Percentiles rank a stretch among this genome's conserved stretches.
These are phyloP conservation scores for Gaultheria prostrata DNA, from an alignment of 148 eudicot genomes.

Conservation along the genomic window DNA sequence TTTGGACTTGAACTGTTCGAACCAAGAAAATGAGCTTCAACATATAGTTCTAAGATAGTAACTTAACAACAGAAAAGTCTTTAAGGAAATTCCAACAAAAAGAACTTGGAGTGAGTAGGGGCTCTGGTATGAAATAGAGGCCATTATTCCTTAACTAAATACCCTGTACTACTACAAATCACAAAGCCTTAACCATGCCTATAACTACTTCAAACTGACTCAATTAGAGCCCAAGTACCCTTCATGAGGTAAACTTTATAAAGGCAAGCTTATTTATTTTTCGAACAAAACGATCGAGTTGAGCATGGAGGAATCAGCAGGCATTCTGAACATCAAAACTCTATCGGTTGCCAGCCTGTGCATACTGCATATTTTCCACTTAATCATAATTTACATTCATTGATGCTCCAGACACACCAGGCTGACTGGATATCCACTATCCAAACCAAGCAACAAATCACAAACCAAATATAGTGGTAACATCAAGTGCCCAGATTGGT, in stretches of 20 bases:
- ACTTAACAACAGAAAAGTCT: not conserved
- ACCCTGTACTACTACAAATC: not conserved
- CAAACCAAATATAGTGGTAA: not conserved
- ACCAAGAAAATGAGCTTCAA: not conserved
- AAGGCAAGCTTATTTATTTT: not conserved
- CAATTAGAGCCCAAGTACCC: not conserved
- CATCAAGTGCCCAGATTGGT: not conserved
- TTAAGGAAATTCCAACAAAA: not conserved
- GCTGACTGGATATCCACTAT: not conserved
- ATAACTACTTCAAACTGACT: not conserved
- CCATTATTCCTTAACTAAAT: not conserved
- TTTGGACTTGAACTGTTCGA: not conserved
- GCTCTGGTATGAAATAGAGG: not conserved
- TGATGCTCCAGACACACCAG: not conserved
- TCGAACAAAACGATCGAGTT: not conserved
- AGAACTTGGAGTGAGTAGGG: too few relatives aligned
- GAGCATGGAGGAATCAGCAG: not conserved
- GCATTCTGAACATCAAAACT: not conserved
- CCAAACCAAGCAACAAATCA: not conserved
- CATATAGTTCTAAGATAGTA: not conserved
- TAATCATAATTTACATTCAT: not conserved
- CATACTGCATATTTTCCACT: not conserved
- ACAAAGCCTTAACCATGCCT: not conserved
- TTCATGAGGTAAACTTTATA: not conserved
- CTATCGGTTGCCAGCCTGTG: not conserved